phyloP scores from a whole-genome alignment of 768 basidiomycete genomes.

The Asterophora parasitica region DNA sequence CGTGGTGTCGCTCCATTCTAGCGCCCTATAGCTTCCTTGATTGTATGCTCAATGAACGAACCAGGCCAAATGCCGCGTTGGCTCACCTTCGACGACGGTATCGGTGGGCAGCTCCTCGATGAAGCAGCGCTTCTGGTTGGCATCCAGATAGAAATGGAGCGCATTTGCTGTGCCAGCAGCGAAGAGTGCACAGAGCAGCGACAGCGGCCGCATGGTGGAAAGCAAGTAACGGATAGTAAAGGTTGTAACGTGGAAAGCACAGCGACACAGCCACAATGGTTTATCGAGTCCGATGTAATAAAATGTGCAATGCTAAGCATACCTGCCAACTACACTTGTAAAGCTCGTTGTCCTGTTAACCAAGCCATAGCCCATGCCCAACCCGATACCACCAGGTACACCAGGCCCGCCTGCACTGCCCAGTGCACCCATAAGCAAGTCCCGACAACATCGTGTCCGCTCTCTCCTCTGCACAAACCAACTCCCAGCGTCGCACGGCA shows the following conservation, averaged over 20 bases:
- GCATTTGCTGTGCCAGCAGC: slow-evolving; percentile 52
- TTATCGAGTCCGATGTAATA: no score
- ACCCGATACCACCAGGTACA: slow-evolving; percentile 24
- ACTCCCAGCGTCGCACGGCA: slow-evolving; percentile 68
- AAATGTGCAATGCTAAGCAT: not conserved
- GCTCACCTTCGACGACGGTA: slow-evolving; percentile 88
- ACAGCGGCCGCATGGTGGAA: slow-evolving; percentile 22
- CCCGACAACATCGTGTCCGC: slow-evolving; percentile 54
- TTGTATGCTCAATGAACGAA: not conserved
- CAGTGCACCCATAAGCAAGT: slow-evolving; percentile 53
- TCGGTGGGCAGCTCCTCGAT: slow-evolving; percentile 93
- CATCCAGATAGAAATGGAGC: slow-evolving; percentile 95
- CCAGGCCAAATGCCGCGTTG: no score
- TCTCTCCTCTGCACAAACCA: slow-evolving; percentile 80
- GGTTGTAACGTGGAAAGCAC: not conserved
- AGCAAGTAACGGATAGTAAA: not conserved
- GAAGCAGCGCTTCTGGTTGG: slow-evolving; percentile 91
- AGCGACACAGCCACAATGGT: not conserved
- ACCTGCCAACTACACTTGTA: slow-evolving; percentile 2
- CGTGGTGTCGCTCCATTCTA: slow-evolving; percentile 80
- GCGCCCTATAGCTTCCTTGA: slow-evolving; percentile 85
- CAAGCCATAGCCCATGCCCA: slow-evolving; percentile 22
- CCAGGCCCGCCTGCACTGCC: slow-evolving; percentile 33
- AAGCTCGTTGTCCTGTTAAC: slow-evolving; percentile 29
- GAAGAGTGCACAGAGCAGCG: slow-evolving; percentile 34